Evolutionary conservation across 176 grass and related monocot species (phyloP).

Genomic region (Secale cereale): DNA sequence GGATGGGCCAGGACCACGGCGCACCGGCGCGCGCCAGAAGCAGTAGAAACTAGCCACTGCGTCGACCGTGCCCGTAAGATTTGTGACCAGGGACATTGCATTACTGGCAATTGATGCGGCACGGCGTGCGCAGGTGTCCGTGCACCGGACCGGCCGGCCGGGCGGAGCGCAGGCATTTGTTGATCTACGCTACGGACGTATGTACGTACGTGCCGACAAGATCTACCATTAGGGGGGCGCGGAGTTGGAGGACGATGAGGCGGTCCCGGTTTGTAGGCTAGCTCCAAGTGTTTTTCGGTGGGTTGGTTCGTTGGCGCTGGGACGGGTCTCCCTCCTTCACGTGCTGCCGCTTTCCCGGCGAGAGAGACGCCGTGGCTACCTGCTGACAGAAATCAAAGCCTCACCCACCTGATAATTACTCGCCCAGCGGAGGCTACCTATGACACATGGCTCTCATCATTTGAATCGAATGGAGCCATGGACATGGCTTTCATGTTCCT

Average conservation of each 20-base stretch:
- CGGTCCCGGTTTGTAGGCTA: constrained; percentile 17
- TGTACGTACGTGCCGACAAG: constrained; percentile 20
- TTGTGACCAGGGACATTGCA: neutral
- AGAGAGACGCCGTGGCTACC: constrained; percentile 28
- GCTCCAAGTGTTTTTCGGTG: neutral
- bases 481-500: neutral
- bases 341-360: constrained; percentile 14
- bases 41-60: neutral
- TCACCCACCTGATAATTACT: neutral
- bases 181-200: neutral
- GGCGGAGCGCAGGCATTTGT: neutral
- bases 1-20: neutral
- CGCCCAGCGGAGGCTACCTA: neutral
- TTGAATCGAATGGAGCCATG: too few relatives aligned
- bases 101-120: neutral
- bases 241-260: neutral
- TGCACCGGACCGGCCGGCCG: neutral
- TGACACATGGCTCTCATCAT: neutral
- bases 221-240: neutral
- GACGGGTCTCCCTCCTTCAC: constrained; percentile 25
- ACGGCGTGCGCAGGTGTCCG: neutral
- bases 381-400: neutral
- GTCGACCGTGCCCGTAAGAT: too few relatives aligned
- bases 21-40: too few relatives aligned
- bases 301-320: neutral